Conservation (phyloP, 2,329 filamentous ascomycete species). For the Aphanoascus verrucosus region DNA sequence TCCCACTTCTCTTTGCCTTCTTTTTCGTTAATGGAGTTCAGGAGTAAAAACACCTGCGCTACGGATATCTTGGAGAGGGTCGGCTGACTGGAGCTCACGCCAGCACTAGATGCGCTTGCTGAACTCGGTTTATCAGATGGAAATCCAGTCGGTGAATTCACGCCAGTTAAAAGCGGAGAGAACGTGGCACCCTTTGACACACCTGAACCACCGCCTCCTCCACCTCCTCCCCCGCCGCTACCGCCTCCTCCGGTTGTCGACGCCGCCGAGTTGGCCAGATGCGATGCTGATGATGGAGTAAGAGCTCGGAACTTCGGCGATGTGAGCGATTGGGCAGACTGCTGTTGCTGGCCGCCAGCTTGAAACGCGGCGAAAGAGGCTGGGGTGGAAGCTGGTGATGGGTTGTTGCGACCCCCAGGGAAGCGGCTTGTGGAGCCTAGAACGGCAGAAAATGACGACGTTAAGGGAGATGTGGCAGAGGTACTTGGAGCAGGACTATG, state of each 20-base stretch:
- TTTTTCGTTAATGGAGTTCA: slow-evolving; percentile 91
- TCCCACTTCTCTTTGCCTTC: slow-evolving; percentile 88
- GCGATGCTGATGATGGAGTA: slow-evolving; percentile 44
- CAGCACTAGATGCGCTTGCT: slow-evolving; percentile 29
- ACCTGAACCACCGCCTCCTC: slow-evolving; percentile 45
- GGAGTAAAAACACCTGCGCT: slow-evolving; percentile 85
- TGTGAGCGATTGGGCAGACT: slow-evolving; percentile 42
- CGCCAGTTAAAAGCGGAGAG: slow-evolving; percentile 48
- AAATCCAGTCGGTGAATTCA: slow-evolving; percentile 44
- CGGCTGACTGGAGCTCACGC: slow-evolving; percentile 41
- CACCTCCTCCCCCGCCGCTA: slow-evolving; percentile 43
- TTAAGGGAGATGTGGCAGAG: slow-evolving; percentile 42
- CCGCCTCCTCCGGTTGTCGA: slow-evolving; percentile 41
- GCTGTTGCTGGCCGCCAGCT: slow-evolving; percentile 43
- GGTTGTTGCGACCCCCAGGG: slow-evolving; percentile 41
- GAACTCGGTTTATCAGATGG: slow-evolving; percentile 38
- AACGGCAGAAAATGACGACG: slow-evolving; percentile 44
- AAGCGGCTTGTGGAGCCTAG: slow-evolving; percentile 42
- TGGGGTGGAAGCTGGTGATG: slow-evolving; percentile 45
- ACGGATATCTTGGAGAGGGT: slow-evolving; percentile 86
- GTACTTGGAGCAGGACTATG: slow-evolving; percentile 41
- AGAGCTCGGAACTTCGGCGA: slow-evolving; percentile 47
- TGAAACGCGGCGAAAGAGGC: slow-evolving; percentile 45
- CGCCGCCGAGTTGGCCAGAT: slow-evolving; percentile 47
- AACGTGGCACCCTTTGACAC: slow-evolving; percentile 48